Evolutionary conservation across 345 rosid species (phyloP).

Genomic region (Eucalyptus regnans): DNA sequence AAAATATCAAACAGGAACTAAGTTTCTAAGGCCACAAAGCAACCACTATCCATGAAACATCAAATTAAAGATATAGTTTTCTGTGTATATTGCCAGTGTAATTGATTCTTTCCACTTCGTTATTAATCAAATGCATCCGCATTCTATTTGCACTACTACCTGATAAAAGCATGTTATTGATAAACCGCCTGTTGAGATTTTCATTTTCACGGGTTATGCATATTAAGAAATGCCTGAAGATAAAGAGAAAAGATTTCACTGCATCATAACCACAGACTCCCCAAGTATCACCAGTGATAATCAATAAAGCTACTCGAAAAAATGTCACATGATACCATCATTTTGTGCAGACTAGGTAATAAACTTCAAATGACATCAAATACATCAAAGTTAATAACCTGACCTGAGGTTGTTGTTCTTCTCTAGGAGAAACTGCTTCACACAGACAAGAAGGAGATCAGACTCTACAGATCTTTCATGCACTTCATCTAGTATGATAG

Average conservation of each 20-base stretch:
- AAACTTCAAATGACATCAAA: not conserved
- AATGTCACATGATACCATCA: not conserved
- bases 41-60: not conserved
- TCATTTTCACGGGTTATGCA: not conserved
- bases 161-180: not conserved
- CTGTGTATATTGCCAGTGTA: not conserved
- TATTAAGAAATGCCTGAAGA: not conserved
- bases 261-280: not conserved
- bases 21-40: not conserved
- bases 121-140: not conserved
- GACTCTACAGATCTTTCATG: constrained; percentile 98
- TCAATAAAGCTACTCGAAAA: not conserved
- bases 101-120: not conserved
- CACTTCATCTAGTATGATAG: constrained; percentile 90
- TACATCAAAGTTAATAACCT: not conserved
- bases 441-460: constrained; percentile 76
- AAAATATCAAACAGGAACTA: not conserved
- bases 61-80: not conserved
- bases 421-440: constrained; percentile 75
- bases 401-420: constrained; percentile 73
- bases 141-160: not conserved
- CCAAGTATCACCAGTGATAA: not conserved
- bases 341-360: not conserved
- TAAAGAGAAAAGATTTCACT: not conserved
- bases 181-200: not conserved